Evolutionary conservation across 148 eudicot genomes (phyloP), one percentile per base, ranked within the genome.

Genomic region (Vaccinium macrocarpon): DNA sequence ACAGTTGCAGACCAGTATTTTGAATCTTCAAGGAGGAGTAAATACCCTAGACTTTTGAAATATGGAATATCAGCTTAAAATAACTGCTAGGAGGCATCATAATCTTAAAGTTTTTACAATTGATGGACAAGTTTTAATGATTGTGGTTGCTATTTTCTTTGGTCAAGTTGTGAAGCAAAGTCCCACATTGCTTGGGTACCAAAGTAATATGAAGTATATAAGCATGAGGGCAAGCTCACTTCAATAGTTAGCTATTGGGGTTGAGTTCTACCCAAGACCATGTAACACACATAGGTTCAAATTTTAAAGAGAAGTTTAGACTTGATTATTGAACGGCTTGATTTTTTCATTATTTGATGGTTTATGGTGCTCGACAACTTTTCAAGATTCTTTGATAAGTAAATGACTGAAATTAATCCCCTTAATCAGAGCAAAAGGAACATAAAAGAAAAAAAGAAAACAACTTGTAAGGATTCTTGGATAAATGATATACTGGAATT

Each of bases 381-480:
- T 27, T 27, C 72, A 66, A 25, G 16, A 64, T 66, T 66, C 29
- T 66, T 66, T 66, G 72, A 23, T 27, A 25, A 66, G 14, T 66
- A 61, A 25, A 10, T 11, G 72, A 66, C 72, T 66, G 35, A 61
- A 61, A 61, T 61, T 8, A 61, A 61, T 61, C 66, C 10, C 66
- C 66, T 61, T 61, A 21, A 61, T 61, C 23, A 8, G 66, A 21
- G 25, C 25, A 61, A 61, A 61, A 61, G 66, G 23, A 21, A 62
- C n/a, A n/a, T 29, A 62, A 62, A 62, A 21, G 8, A 21, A 62
- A 62, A 62, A 62, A n/a, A 62, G 66, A 62, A 25, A n/a, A 12
- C 68, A 62, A 62, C n/a, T 62, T 62, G 68, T 62, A 62, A 62
- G 25, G 68, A 62, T 62, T 23, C 27, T 62, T 62, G 68, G n/a